Evolutionary conservation across 768 basidiomycete genomes (phyloP), one percentile per base, ranked within the genome.

Genomic region (Phylloporus sp.): DNA sequence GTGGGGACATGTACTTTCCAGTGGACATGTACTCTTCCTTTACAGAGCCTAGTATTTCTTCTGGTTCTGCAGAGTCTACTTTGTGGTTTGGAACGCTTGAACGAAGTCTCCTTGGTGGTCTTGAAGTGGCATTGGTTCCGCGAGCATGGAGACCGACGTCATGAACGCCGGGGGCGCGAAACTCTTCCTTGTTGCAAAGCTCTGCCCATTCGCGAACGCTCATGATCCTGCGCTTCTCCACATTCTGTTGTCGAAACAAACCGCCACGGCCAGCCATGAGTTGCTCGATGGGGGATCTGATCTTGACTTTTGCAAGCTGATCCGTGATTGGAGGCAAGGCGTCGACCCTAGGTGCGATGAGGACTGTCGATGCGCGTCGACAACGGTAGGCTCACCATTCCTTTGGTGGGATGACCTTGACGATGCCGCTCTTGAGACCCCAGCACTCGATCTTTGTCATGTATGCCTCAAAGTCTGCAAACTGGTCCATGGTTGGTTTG

Each of bases 341-440:
- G 42, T 81, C 78, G 22, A 76, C 77, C 93, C 92, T 82, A 32
- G 40, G 31, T 36, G 56, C 11, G 44, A 42, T 60, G 49, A 52
- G 62, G 28, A 56, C 53, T 28, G 28, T 53, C 33, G 42, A 35
- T 38, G 35, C 32, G 46, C 41, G 57, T 60, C 38, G 57, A 22
- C 43, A 54, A 26, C 33, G 32, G 7, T 23, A 26, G 41, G 68
- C 86, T 61, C 47, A 90, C 94, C 94, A 98, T 74, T 95, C 89
- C 58, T 81, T 80, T 5, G 95, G 95, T 24, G 95, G 95, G 49
- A 99, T 86, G 52, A 99, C 81, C 69, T 99, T 99, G 50, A 94
- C 86, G 53, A 98, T 95, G 20, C 96, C 96, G 54, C 90, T 92
- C 47, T 75, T 75, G 62, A 75, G 78, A 1, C 96, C 96, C 90